These are phyloP conservation scores for Cenococcum geophilum DNA, from an alignment of 495 filamentous ascomycete species.

Conservation along the genomic window DNA sequence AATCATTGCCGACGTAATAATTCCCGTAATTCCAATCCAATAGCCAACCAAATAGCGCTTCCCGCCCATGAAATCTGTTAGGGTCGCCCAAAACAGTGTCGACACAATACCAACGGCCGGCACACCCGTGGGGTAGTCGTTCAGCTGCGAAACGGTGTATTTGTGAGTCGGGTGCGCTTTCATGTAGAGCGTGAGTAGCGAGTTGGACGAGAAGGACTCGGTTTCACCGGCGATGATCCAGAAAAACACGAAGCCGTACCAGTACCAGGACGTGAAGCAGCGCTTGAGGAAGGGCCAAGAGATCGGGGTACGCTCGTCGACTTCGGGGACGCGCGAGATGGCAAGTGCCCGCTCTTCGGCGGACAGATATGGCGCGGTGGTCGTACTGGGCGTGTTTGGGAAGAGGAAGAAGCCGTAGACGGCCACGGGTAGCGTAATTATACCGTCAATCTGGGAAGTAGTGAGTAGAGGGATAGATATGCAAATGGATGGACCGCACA, in stretches of 20 bases:
- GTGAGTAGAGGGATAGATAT: background rate
- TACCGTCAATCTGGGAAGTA: conserved; percentile 29
- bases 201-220: conserved; percentile 26
- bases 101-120: conserved; percentile 46
- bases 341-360: conserved; percentile 29
- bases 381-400: conserved; percentile 56
- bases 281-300: conserved; percentile 25
- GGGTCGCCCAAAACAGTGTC: conserved; percentile 49
- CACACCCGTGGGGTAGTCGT: conserved; percentile 44
- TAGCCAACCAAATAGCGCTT: conserved; percentile 50
- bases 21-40: conserved; percentile 47
- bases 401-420: conserved; percentile 54
- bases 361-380: conserved; percentile 42
- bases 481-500: conserved; percentile 20
- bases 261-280: conserved; percentile 29
- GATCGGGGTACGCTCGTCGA: conserved; percentile 24
- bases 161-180: conserved; percentile 38
- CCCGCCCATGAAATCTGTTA: conserved; percentile 48
- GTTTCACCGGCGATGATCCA: conserved; percentile 33
- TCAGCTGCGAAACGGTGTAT: conserved; percentile 34
- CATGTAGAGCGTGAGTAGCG: conserved; percentile 39
- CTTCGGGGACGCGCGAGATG: conserved; percentile 27
- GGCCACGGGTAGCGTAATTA: conserved; percentile 35
- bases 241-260: conserved; percentile 27
- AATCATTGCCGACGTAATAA: conserved; percentile 46